Percentiles rank a stretch among this genome's conserved stretches.
Evolutionary conservation across 345 rosid genomes (phyloP).

Genomic region (Corchorus olitorius): DNA sequence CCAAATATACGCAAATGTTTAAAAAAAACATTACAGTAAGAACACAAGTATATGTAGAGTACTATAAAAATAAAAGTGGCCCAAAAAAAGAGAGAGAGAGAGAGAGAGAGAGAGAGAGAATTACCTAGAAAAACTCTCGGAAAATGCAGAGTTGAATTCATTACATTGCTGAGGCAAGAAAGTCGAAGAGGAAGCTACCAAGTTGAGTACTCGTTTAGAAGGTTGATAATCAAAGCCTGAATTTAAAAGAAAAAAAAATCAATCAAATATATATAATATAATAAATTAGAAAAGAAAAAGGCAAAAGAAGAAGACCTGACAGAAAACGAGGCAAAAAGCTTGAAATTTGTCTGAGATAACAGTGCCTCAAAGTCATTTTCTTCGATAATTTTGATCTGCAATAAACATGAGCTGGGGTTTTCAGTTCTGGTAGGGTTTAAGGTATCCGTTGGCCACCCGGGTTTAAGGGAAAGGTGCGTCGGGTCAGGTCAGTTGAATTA

Average conservation of each 20-base stretch:
- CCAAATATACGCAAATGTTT: constrained; percentile 2
- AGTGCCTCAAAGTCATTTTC: constrained; percentile 43
- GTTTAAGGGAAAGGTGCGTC: background rate
- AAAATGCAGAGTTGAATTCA: constrained; percentile 15
- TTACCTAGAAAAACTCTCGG: constrained; percentile 27
- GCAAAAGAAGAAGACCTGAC: constrained; percentile 39
- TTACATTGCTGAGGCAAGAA: constrained; percentile 23
- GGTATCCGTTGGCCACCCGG: constrained; percentile 15
- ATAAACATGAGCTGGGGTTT: too few species aligned
- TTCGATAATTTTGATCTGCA: background rate
- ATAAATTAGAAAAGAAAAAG: background rate
- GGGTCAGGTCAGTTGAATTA: background rate
- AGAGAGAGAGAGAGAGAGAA: background rate
- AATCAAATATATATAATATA: background rate
- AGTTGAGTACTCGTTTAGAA: constrained; percentile 21
- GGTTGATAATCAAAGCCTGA: constrained; percentile 35
- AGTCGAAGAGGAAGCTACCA: constrained; percentile 26
- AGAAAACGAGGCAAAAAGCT: constrained; percentile 42
- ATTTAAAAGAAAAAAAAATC: background rate
- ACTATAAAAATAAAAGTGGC: background rate
- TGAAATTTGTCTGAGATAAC: constrained; percentile 39
- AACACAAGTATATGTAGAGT: background rate
- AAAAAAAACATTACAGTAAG: constrained; percentile 2
- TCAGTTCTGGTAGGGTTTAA: constrained; percentile 27
- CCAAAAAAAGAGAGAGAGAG: background rate